Conservation (phyloP, 768 basidiomycete species). For the Mrakia frigida region DNA sequence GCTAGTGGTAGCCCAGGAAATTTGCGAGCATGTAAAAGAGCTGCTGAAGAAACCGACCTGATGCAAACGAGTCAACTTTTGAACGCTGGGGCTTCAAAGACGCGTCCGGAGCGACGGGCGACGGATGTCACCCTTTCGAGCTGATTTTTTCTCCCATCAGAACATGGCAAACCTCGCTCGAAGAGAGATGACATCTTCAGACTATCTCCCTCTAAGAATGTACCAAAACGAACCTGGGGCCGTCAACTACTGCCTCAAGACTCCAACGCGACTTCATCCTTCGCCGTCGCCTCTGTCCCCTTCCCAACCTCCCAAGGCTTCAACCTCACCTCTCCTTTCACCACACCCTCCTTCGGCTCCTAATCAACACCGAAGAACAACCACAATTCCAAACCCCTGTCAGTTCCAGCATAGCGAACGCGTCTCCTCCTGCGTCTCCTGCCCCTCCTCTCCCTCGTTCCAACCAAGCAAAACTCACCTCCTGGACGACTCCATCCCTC, state of each 20-base stretch:
- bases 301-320: constrained; percentile 13
- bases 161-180: background rate
- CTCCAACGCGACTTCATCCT: background rate
- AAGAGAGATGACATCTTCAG: background rate
- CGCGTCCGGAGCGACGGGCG: background rate
- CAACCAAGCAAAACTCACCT: background rate
- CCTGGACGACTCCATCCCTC: background rate
- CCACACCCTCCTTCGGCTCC: background rate
- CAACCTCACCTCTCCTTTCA: background rate
- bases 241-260: background rate
- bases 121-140: background rate
- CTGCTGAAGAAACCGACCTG: background rate
- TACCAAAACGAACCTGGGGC: background rate
- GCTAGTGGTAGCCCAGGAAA: background rate
- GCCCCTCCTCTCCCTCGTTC: background rate
- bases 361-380: background rate
- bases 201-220: too few relatives aligned
- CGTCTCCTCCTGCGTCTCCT: background rate
- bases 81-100: background rate
- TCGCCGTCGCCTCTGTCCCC: background rate
- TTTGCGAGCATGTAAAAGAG: background rate
- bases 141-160: background rate
- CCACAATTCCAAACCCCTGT: background rate
- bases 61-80: background rate
- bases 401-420: background rate